phyloP scores from a whole-genome alignment of 257 asterid species.

The Nicotiana benthamiana region DNA sequence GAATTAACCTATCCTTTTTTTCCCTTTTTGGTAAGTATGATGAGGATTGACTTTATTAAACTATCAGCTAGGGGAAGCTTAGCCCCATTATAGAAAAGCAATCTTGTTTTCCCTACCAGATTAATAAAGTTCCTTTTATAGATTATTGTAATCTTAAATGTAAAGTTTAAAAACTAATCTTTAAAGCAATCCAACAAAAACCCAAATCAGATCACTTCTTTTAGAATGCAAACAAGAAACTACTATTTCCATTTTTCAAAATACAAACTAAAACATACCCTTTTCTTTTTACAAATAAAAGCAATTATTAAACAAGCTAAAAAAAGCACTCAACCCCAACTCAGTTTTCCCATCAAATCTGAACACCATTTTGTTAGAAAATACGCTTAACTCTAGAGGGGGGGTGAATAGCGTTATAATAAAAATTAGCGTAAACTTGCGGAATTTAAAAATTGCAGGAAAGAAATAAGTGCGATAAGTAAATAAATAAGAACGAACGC shows the following conservation, averaged over 20 bases:
- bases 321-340: background rate
- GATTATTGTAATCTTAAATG: background rate
- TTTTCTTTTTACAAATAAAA: background rate
- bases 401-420: too few relatives aligned
- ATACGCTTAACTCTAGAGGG: too few relatives aligned
- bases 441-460: too few relatives aligned
- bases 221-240: background rate
- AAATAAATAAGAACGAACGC: too few relatives aligned
- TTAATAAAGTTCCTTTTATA: background rate
- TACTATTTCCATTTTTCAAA: background rate
- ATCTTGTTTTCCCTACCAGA: background rate
- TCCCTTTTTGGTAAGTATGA: background rate
- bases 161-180: background rate
- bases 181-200: background rate
- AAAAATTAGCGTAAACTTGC: too few relatives aligned
- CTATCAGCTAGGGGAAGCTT: background rate
- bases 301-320: background rate
- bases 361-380: background rate
- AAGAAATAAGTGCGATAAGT: too few relatives aligned
- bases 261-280: background rate
- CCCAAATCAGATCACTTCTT: conserved; percentile 8
- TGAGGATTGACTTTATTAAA: background rate
- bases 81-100: background rate
- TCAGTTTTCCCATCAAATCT: background rate
- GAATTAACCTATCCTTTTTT: background rate